Percentiles rank a stretch among this genome's conserved stretches.
phyloP scores from a whole-genome alignment of 805 yeast species.

The Nakazawaea ishiwadae region DNA sequence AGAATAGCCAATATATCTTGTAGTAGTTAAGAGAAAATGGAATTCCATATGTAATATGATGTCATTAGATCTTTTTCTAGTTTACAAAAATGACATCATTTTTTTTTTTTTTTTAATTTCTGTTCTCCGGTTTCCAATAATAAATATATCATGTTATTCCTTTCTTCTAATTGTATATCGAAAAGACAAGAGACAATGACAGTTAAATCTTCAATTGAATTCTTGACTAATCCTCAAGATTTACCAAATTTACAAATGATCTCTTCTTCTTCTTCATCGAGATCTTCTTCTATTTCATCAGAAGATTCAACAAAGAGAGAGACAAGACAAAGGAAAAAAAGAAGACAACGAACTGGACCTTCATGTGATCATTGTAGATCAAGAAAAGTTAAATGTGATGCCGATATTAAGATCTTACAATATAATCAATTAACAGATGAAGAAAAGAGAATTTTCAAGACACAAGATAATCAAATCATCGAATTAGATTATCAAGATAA shows the following conservation, averaged over 20 bases:
- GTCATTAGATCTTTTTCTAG: too few species aligned
- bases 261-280: background rate
- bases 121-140: too few species aligned
- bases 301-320: background rate
- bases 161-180: background rate
- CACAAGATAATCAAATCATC: background rate
- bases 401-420: conserved; percentile 44
- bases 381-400: conserved; percentile 71
- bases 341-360: conserved; percentile 69
- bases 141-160: too few species aligned
- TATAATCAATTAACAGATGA: background rate
- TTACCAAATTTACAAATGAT: conserved; percentile 6
- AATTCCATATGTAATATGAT: too few species aligned
- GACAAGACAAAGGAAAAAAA: background rate
- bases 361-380: conserved; percentile 68
- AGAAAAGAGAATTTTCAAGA: background rate
- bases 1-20: too few species aligned
- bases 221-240: conserved; percentile 7
- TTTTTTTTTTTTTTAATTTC: too few species aligned
- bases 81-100: too few species aligned
- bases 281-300: background rate
- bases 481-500: conserved; percentile 8
- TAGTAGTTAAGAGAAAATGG: too few species aligned
- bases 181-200: background rate
- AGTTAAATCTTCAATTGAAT: conserved; percentile 2